Evolutionary conservation across 257 asterid genomes (phyloP).

Genomic region (Leonotis leonurus): DNA sequence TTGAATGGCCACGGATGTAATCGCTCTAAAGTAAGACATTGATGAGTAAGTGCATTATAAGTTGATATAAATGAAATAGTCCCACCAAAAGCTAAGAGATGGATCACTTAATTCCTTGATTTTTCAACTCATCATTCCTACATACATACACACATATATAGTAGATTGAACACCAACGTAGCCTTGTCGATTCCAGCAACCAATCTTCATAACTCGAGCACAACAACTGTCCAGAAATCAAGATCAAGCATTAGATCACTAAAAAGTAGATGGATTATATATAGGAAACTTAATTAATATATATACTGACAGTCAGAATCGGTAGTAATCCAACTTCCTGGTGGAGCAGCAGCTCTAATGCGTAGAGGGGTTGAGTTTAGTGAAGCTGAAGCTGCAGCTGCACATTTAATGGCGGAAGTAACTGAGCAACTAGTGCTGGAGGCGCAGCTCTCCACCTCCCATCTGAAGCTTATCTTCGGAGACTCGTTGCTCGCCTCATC

Average conservation of each 20-base stretch:
- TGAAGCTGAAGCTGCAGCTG: constrained; percentile 21
- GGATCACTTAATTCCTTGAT: too few species aligned
- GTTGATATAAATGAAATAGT: too few species aligned
- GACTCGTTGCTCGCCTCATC: constrained; percentile 58
- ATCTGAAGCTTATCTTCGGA: constrained; percentile 71
- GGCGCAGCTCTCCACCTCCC: constrained; percentile 69
- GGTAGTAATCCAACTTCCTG: constrained; percentile 73
- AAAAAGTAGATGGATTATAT: constrained; percentile 14
- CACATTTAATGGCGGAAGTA: constrained; percentile 11
- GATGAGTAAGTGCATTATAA: too few species aligned
- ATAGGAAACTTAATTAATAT: too few species aligned
- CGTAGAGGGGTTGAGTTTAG: constrained; percentile 35
- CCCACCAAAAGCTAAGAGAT: too few species aligned
- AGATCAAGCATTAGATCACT: not conserved
- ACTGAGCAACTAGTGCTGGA: constrained; percentile 50
- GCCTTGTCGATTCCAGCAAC: not conserved
- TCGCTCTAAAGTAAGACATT: too few species aligned
- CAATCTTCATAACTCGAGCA: constrained; percentile 55
- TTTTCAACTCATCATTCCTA: not conserved
- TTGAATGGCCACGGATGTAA: too few species aligned
- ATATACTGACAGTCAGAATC: constrained; percentile 55
- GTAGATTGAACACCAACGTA: not conserved
- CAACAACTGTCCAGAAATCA: constrained; percentile 47
- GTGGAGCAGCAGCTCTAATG: constrained; percentile 20
- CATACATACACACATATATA: not conserved